Evolutionary conservation across 2,329 filamentous ascomycete species (phyloP).

Genomic region (Mycogone perniciosa): DNA sequence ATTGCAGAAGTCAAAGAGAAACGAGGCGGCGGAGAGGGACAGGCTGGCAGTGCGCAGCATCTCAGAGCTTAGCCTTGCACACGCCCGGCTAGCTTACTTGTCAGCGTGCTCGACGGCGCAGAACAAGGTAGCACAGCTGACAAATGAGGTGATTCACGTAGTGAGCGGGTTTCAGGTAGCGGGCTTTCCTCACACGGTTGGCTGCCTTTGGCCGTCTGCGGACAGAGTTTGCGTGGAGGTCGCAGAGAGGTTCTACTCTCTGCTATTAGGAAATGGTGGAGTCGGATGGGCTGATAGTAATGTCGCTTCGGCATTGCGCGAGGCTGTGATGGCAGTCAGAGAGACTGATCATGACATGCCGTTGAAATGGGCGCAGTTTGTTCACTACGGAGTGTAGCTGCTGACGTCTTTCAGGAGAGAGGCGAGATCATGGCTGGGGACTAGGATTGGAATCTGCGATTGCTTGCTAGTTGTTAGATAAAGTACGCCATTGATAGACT

Average conservation of each 20-base stretch:
- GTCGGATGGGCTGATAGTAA: too few relatives aligned
- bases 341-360: too few relatives aligned
- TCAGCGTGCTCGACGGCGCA: slow-evolving; percentile 32
- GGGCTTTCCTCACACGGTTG: slow-evolving; percentile 29
- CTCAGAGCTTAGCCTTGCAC: slow-evolving; percentile 6
- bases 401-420: too few relatives aligned
- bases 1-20: too few relatives aligned
- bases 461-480: too few relatives aligned
- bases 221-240: slow-evolving; percentile 21
- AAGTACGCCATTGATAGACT: too few relatives aligned
- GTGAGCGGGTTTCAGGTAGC: slow-evolving; percentile 30
- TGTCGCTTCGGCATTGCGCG: too few relatives aligned
- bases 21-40: neutral
- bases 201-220: slow-evolving; percentile 24
- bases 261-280: slow-evolving; percentile 13
- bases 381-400: too few relatives aligned
- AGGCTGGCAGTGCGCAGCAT: neutral
- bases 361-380: too few relatives aligned
- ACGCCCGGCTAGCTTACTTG: slow-evolving; percentile 27
- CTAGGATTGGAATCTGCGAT: too few relatives aligned
- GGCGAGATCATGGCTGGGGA: too few relatives aligned
- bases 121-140: slow-evolving; percentile 16
- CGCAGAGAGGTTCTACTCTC: slow-evolving; percentile 7
- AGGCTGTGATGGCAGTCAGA: too few relatives aligned
- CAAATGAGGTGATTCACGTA: slow-evolving; percentile 29